Evolutionary conservation across 148 eudicot species (phyloP).

Genomic region (Heliosperma pusillum): DNA sequence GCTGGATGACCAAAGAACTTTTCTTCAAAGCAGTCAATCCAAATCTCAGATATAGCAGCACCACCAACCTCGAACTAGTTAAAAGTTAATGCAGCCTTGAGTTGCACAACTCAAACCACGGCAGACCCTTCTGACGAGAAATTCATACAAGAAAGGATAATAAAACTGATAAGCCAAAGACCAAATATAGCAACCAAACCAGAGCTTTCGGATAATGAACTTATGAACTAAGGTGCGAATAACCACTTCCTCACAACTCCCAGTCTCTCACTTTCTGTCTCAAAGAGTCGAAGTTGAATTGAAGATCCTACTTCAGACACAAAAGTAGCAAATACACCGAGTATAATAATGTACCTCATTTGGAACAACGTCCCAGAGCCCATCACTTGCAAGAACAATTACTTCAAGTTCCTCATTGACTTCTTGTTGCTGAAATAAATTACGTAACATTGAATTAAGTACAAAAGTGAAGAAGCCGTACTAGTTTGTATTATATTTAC

Average conservation of each 20-base stretch:
- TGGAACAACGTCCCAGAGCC: slow-evolving; percentile 90
- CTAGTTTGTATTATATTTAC: background rate
- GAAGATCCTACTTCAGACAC: background rate
- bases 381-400: slow-evolving; percentile 95
- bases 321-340: background rate
- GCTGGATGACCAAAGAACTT: too few relatives aligned
- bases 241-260: background rate
- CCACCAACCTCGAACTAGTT: background rate
- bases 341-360: slow-evolving; percentile 59
- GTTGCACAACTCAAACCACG: background rate
- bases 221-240: background rate
- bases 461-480: background rate
- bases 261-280: background rate
- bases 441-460: background rate
- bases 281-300: background rate
- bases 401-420: slow-evolving; percentile 64
- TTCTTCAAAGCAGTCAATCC: too few relatives aligned
- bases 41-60: too few relatives aligned
- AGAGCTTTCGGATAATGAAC: background rate
- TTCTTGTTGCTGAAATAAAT: slow-evolving; percentile 53
- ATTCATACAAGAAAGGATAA: background rate
- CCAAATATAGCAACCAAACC: background rate
- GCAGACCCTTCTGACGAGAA: background rate
- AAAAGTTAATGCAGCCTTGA: background rate
- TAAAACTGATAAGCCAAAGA: background rate